A percentile compares a stretch with the other conserved stretches of the same genome.
Evolutionary conservation across 2,329 filamentous ascomycete species (phyloP).

Genomic region (Microsporum canis): DNA sequence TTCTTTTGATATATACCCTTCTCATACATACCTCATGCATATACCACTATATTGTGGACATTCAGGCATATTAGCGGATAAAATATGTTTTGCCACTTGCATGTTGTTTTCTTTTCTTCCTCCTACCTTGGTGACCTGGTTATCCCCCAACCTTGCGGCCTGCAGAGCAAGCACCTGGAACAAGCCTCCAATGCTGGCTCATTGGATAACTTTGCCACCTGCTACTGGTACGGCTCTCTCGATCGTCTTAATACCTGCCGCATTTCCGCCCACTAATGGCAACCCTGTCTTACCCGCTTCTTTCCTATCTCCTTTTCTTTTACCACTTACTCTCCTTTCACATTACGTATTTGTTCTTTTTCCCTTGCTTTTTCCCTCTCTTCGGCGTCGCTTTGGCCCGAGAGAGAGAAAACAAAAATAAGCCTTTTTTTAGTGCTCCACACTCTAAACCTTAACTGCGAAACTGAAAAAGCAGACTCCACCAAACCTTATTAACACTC

Average conservation of each 20-base stretch:
- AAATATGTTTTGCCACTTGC: not conserved
- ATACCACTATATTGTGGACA: not conserved
- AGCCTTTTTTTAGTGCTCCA: not conserved
- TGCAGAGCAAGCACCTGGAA: not conserved
- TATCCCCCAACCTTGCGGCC: not conserved
- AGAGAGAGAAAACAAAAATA: not conserved
- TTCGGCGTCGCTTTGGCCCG: not conserved
- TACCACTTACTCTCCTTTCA: not conserved
- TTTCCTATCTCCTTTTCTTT: not conserved
- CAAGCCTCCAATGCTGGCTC: not conserved
- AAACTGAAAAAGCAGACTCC: not conserved
- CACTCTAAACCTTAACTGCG: slow-evolving; percentile 3
- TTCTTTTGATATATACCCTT: not conserved
- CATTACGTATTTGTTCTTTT: not conserved
- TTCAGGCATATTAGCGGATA: not conserved
- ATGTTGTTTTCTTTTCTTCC: not conserved
- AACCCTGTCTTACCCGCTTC: not conserved
- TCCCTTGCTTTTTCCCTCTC: not conserved
- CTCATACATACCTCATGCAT: not conserved
- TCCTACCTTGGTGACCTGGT: not conserved
- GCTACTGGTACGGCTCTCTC: not conserved
- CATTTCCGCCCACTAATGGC: not conserved
- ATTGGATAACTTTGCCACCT: not conserved
- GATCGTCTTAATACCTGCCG: not conserved
- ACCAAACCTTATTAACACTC: not conserved